Base-by-base conservation (phyloP, 371 early-diverging fungal species). In the Mortierella sp. region DNA sequence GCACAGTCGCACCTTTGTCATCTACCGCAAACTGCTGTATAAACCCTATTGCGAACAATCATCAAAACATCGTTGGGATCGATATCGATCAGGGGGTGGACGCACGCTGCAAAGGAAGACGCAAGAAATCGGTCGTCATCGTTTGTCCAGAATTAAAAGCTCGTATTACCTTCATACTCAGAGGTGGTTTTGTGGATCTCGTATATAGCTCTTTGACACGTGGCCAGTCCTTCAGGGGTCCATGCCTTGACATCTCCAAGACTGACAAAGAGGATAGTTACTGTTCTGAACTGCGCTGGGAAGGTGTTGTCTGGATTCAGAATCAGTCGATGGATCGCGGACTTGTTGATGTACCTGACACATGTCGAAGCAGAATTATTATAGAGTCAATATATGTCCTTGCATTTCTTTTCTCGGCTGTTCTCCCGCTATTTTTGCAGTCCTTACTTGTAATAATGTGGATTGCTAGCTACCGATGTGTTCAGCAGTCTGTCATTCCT, bases 1-100 rank as follows among this genome's bases (percentile, higher is more conserved):
- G 65, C 2, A 86, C 19, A 2, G 88, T 88, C 2, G 88, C 88
- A 2, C 88, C 86, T 70, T 88, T 88, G 65, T 88, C 88, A 52
- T 88, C 88, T 0, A 88, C 82, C 4, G 88, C 88, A 70, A 88
- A 88, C 58, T 88, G 88, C 43, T 88, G 88, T 9, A 88, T 71
- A 37, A 84, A 78, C 1, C 86, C 79, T 80, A 44, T 48, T 23
- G 19, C 8, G 14, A 7, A 21, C 19, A 44, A 7, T 44, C 44
- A n/a, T 3, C 17, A 44, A 44, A n/a, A 54, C 1, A 43, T 26
- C 49, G 9, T 4, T 6, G n/a, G n/a, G n/a, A n/a, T n/a, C n/a
- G n/a, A n/a, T n/a, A n/a, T n/a, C n/a, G n/a, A n/a, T n/a, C n/a
- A n/a, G n/a, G n/a, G n/a, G n/a, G n/a, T n/a, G n/a, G n/a, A n/a